Percentiles rank a stretch among this genome's conserved stretches.
Evolutionary conservation across 768 basidiomycete genomes (phyloP).

Genomic region (Phylloporus sp.): DNA sequence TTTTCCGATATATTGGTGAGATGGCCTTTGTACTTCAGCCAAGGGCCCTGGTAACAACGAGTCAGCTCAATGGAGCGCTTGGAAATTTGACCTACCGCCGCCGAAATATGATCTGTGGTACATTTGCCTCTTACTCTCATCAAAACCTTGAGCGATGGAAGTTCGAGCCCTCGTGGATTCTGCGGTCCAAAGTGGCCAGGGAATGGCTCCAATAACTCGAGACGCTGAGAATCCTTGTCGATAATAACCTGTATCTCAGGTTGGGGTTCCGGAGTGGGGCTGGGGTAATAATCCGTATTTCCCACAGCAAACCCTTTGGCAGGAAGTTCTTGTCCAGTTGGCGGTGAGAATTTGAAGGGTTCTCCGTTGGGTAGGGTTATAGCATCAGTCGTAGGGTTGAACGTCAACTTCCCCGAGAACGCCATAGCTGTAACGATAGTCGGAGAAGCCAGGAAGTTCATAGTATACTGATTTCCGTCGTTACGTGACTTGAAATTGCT

Average conservation of each 20-base stretch:
- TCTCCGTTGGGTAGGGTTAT: slow-evolving; percentile 65
- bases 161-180: slow-evolving; percentile 59
- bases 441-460: slow-evolving; percentile 98
- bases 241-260: slow-evolving; percentile 79
- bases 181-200: slow-evolving; percentile 59
- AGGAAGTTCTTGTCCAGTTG: slow-evolving; percentile 82
- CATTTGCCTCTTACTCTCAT: slow-evolving; percentile 97
- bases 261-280: slow-evolving; percentile 66
- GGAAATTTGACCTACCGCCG: slow-evolving; percentile 59
- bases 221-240: slow-evolving; percentile 69
- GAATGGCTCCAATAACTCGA: slow-evolving; percentile 88
- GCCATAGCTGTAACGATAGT: slow-evolving; percentile 97
- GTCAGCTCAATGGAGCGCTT: not conserved
- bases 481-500: slow-evolving; percentile 92
- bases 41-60: slow-evolving; percentile 65
- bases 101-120: slow-evolving; percentile 98
- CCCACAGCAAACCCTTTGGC: slow-evolving; percentile 76
- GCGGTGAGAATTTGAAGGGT: slow-evolving; percentile 80
- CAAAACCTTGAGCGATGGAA: slow-evolving; percentile 78
- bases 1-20: slow-evolving; percentile 96
- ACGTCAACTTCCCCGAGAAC: slow-evolving; percentile 88
- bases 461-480: slow-evolving; percentile 89
- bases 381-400: slow-evolving; percentile 87
- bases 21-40: slow-evolving; percentile 99
- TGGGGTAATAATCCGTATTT: slow-evolving; percentile 71